Base-by-base conservation (phyloP, 768 basidiomycete genomes). In the Leccinum broughii region DNA sequence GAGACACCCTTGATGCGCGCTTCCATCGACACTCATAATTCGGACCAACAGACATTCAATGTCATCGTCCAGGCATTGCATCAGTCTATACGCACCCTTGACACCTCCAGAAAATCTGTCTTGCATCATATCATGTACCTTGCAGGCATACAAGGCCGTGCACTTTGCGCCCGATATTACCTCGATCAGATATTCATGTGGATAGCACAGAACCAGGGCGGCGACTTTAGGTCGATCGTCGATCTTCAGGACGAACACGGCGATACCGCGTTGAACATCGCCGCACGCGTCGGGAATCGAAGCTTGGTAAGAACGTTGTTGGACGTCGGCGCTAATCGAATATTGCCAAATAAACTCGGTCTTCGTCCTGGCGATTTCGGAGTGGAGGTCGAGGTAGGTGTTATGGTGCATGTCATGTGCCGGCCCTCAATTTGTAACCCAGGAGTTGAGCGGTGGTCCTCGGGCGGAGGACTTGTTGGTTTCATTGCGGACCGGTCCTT, bases 1-100 rank as follows among this genome's bases (percentile, higher is more conserved):
- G 97, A 99, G 74, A 98, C 96, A 0, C 89, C 97, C 2, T 84
- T 99, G 32, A 92, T 97, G 30, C 89, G 96, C 44, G 90, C 95
- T 6, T 89, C 93, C 60, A 83, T 98, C 59, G 88, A 95, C 9
- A 94, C 92, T 24, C 88, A 94, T 72, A 89, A 89, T 67, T 88
- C 83, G 53, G 94, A 95, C 63, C 81, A 77, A 44, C 89, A 94
- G 67, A 80, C 84, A 5, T 95, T 98, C 75, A 77, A 81, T 50
- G 69, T 75, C 2, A 78, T 96, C 20, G 84, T 94, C 24, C 73
- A 80, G 14, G 75, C 79, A 24, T 81, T 98, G 15, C 82, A 87
- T 55, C 77, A 80, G 13, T 92, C 91, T 15, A 88, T 98, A 61
- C 85, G 90, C 44, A 97, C 95, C 22, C 80, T 98, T 44, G 97